phyloP scores from a whole-genome alignment of 192 early-diverging fungal species.

The Entrophospora sp. region DNA sequence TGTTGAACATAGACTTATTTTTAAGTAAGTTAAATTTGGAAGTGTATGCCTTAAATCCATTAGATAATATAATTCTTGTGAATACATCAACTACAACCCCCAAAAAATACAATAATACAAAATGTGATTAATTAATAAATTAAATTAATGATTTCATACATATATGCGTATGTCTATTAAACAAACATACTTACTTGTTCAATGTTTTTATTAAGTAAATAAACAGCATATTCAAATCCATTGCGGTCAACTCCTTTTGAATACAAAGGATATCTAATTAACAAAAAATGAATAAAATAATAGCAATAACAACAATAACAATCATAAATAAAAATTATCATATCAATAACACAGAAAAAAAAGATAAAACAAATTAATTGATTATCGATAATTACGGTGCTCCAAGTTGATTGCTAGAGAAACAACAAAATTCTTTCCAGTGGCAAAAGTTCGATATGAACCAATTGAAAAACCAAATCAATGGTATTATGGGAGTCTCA shows the following conservation, averaged over 20 bases:
- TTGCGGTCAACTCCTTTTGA: conserved; percentile 51
- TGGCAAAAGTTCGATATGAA: not conserved
- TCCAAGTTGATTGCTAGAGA: conserved; percentile 11
- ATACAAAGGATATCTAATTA: conserved; percentile 64
- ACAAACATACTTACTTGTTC: conserved; percentile 52
- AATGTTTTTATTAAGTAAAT: conserved; percentile 75
- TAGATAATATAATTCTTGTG: conserved; percentile 47
- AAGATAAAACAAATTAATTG: too few relatives aligned
- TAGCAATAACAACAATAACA: not conserved
- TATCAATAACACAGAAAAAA: not conserved
- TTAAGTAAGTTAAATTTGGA: conserved; percentile 55
- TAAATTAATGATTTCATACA: not conserved
- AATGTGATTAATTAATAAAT: not conserved
- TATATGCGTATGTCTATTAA: too few relatives aligned
- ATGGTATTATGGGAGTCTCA: not conserved
- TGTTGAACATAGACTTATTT: conserved; percentile 39
- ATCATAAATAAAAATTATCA: not conserved
- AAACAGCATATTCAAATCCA: conserved; percentile 75
- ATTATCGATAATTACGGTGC: conserved; percentile 1
- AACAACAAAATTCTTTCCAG: not conserved
- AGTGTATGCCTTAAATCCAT: conserved; percentile 64
- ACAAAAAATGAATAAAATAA: not conserved
- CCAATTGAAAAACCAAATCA: not conserved
- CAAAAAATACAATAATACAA: too few relatives aligned
- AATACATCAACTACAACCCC: conserved; percentile 50